Evolutionary conservation across 495 filamentous ascomycete species (phyloP).

Genomic region (Zalerion maritima): DNA sequence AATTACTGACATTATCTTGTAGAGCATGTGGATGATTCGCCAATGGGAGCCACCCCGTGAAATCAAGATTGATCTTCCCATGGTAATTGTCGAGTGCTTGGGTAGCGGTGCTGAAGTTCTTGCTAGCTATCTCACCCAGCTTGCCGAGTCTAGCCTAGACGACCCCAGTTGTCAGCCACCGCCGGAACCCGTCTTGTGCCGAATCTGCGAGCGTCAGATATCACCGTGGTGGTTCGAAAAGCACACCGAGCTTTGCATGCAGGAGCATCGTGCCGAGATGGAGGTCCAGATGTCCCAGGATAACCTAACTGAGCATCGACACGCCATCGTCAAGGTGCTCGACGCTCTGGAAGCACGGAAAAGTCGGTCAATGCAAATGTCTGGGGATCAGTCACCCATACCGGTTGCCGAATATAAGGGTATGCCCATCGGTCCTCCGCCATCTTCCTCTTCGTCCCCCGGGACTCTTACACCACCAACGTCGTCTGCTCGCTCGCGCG

Average conservation of each 20-base stretch:
- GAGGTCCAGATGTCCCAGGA: slow-evolving; percentile 94
- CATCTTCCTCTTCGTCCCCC: slow-evolving; percentile 44
- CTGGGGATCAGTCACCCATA: slow-evolving; percentile 39
- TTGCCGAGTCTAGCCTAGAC: slow-evolving; percentile 73
- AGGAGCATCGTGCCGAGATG: slow-evolving; percentile 94
- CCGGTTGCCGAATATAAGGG: slow-evolving; percentile 82
- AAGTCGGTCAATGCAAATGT: slow-evolving; percentile 44
- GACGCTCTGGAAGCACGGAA: slow-evolving; percentile 79
- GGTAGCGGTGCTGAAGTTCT: slow-evolving; percentile 91
- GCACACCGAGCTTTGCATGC: slow-evolving; percentile 87
- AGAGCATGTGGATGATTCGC: slow-evolving; percentile 99
- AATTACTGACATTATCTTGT: slow-evolving; percentile 9
- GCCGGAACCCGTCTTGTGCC: slow-evolving; percentile 79
- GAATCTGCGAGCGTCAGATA: slow-evolving; percentile 94
- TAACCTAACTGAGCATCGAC: slow-evolving; percentile 80
- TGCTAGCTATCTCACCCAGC: slow-evolving; percentile 75
- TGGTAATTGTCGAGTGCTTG: slow-evolving; percentile 80
- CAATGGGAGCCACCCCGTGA: slow-evolving; percentile 80
- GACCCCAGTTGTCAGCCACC: slow-evolving; percentile 75
- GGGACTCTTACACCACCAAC: slow-evolving; percentile 49
- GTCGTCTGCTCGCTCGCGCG: slow-evolving; percentile 56
- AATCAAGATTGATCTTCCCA: slow-evolving; percentile 87
- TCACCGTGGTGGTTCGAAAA: slow-evolving; percentile 99
- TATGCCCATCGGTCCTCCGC: slow-evolving; percentile 63
- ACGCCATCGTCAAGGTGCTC: slow-evolving; percentile 87